phyloP scores from a whole-genome alignment of 2,329 filamentous ascomycete genomes.

The Diaporthe sp. region DNA sequence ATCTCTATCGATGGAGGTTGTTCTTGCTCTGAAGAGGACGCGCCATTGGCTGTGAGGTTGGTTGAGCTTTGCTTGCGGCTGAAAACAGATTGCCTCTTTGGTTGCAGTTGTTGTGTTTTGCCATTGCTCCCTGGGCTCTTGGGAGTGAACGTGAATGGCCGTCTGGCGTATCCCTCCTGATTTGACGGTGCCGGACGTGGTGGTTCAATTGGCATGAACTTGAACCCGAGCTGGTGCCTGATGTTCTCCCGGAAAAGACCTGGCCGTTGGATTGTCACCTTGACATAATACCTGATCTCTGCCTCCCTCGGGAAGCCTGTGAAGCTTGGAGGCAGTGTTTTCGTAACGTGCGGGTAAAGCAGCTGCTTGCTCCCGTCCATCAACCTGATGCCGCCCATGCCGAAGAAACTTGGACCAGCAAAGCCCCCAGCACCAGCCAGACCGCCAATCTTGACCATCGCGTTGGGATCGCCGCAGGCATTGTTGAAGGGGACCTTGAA shows the following conservation, averaged over 20 bases:
- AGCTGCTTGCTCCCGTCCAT: slow-evolving; percentile 76
- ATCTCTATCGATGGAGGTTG: slow-evolving; percentile 80
- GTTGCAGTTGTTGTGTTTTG: slow-evolving; percentile 14
- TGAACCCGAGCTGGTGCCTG: slow-evolving; percentile 77
- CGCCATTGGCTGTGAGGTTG: slow-evolving; percentile 20
- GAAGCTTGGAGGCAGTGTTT: slow-evolving; percentile 89
- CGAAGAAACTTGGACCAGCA: slow-evolving; percentile 60
- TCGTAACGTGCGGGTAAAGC: slow-evolving; percentile 80
- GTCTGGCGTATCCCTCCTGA: slow-evolving; percentile 87
- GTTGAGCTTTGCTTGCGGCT: slow-evolving; percentile 37
- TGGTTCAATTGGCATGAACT: slow-evolving; percentile 93
- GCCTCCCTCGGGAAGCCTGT: slow-evolving; percentile 89
- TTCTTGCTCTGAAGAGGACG: slow-evolving; percentile 37
- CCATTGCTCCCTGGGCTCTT: slow-evolving; percentile 50
- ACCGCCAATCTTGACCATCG: slow-evolving; percentile 68
- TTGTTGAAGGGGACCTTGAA: slow-evolving; percentile 87
- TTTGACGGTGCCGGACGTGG: slow-evolving; percentile 76
- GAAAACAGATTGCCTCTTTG: slow-evolving; percentile 61
- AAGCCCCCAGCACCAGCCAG: slow-evolving; percentile 68
- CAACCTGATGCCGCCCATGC: slow-evolving; percentile 67
- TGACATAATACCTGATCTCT: slow-evolving; percentile 94
- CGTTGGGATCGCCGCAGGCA: slow-evolving; percentile 69
- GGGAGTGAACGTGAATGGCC: slow-evolving; percentile 72
- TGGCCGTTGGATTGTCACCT: slow-evolving; percentile 93
- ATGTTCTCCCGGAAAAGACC: slow-evolving; percentile 93